Percentiles rank a stretch among this genome's conserved stretches.
phyloP scores from a whole-genome alignment of 345 rosid species.

The Hibiscus syriacus region DNA sequence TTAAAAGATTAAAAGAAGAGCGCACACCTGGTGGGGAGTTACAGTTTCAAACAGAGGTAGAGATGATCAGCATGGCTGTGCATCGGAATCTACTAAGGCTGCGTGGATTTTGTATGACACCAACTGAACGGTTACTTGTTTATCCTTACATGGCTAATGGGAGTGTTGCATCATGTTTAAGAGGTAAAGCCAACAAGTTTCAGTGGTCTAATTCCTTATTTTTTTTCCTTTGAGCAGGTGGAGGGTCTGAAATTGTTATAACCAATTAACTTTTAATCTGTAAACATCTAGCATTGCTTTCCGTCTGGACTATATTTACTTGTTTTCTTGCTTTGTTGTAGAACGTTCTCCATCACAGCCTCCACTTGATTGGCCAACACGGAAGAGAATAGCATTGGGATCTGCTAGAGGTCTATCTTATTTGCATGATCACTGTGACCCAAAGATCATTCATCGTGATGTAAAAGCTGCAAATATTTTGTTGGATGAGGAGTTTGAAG shows the following conservation, averaged over 20 bases:
- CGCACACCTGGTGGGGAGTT: conserved; percentile 96
- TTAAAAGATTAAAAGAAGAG: conserved; percentile 93
- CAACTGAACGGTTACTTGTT: conserved; percentile 84
- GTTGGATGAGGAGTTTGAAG: conserved; percentile 94
- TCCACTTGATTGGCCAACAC: conserved; percentile 86
- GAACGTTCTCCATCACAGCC: conserved; percentile 67
- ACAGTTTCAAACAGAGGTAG: conserved; percentile 98
- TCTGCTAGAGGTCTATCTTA: conserved; percentile 94
- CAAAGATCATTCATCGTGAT: conserved; percentile 95
- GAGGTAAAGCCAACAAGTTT: conserved; percentile 42
- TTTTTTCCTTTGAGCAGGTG: neutral
- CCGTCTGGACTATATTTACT: neutral
- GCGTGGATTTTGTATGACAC: conserved; percentile 97
- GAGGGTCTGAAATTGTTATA: neutral
- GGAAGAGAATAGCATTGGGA: conserved; percentile 84
- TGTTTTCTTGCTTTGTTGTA: neutral
- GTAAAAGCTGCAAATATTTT: conserved; percentile 97
- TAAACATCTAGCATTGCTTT: neutral
- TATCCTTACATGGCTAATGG: conserved; percentile 99
- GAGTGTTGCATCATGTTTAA: conserved; percentile 92
- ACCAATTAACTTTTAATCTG: neutral
- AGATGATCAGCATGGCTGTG: conserved; percentile 99
- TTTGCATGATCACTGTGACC: conserved; percentile 97
- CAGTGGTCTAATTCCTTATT: neutral
- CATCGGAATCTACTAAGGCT: conserved; percentile 88